phyloP scores from a whole-genome alignment of 208 protist genomes.

The Naegleria lovaniensis region DNA sequence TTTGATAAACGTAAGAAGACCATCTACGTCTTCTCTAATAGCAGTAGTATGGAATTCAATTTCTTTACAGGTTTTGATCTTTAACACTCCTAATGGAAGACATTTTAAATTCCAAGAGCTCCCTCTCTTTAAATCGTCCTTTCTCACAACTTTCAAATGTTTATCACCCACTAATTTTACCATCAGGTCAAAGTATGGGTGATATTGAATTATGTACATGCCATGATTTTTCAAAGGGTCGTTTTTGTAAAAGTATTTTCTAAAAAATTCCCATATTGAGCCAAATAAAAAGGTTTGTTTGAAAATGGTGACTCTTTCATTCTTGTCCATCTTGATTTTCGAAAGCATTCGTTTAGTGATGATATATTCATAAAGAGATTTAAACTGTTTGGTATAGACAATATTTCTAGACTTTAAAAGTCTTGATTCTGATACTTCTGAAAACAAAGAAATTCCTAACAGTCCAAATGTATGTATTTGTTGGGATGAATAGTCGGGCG shows the following conservation, averaged over 20 bases:
- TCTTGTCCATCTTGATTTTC: background rate
- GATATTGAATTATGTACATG: background rate
- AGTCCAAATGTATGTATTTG: background rate
- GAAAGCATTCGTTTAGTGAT: background rate
- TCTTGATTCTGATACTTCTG: background rate
- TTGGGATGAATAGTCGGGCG: background rate
- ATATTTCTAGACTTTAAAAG: background rate
- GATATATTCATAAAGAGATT: background rate
- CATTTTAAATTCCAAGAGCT: background rate
- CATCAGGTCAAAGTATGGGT: background rate
- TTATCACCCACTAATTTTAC: background rate
- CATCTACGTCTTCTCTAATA: background rate
- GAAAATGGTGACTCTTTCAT: background rate
- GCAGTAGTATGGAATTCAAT: background rate
- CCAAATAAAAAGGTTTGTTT: background rate
- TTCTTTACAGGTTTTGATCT: background rate
- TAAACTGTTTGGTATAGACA: background rate
- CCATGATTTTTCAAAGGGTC: background rate
- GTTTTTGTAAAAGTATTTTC: background rate
- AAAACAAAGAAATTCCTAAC: background rate
- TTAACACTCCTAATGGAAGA: background rate
- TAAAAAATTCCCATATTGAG: background rate
- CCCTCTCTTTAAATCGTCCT: background rate
- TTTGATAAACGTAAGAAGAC: background rate
- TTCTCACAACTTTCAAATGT: background rate